Conservation (phyloP, 441 rosid species). For the Capsella rubella region DNA sequence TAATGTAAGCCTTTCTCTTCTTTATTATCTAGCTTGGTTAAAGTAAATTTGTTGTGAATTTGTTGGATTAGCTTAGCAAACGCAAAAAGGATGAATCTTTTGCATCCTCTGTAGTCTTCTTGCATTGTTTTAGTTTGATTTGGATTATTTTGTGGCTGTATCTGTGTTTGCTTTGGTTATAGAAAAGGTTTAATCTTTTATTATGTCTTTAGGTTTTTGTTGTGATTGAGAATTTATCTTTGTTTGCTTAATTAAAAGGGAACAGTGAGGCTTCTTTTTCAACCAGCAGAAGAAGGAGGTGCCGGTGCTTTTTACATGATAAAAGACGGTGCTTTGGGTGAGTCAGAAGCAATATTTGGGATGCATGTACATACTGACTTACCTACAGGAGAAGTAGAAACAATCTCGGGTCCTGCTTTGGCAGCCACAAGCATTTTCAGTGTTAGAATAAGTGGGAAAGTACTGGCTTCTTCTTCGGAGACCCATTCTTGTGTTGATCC, state of each 20-base stretch:
- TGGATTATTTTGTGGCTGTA: too few relatives aligned
- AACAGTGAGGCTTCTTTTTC: slow-evolving; percentile 82
- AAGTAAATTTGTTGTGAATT: neutral
- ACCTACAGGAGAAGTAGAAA: slow-evolving; percentile 64
- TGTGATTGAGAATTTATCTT: slow-evolving; percentile 15
- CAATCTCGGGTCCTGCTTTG: slow-evolving; percentile 61
- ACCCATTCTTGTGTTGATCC: slow-evolving; percentile 66
- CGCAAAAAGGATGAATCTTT: slow-evolving; percentile 2
- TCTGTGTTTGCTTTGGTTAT: too few relatives aligned
- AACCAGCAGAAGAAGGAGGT: slow-evolving; percentile 95
- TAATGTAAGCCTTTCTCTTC: slow-evolving; percentile 48
- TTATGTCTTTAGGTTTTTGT: neutral
- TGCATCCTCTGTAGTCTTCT: too few relatives aligned
- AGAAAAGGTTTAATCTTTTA: neutral
- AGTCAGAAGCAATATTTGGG: slow-evolving; percentile 80
- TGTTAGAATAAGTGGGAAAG: slow-evolving; percentile 63
- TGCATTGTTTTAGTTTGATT: too few relatives aligned
- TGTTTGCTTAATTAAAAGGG: slow-evolving; percentile 54
- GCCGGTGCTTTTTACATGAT: slow-evolving; percentile 88
- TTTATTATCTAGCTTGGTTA: neutral
- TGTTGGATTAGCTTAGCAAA: slow-evolving; percentile 19
- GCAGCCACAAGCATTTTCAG: slow-evolving; percentile 65
- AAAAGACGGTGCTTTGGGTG: slow-evolving; percentile 82
- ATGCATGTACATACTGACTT: slow-evolving; percentile 55
- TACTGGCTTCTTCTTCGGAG: slow-evolving; percentile 55